Evolutionary conservation across 441 rosid species (phyloP), one percentile per base, ranked within the genome.

Genomic region (Euphorbia celastroides): DNA sequence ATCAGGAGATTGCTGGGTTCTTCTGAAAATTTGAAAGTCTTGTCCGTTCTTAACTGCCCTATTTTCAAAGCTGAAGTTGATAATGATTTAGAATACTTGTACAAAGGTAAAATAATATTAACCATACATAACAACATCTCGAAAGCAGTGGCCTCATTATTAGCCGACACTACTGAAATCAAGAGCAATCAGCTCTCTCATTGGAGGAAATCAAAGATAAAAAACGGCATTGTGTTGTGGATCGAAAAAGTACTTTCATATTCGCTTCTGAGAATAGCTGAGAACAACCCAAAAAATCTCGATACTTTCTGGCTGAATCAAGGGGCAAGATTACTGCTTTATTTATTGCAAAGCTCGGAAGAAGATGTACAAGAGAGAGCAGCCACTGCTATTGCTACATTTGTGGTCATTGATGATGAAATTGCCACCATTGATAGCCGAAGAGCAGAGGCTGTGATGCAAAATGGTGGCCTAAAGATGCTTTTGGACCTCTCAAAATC

Each of bases 321-420:
- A 82, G 99, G 99, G 31, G 93, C 89, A 27, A 60, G 77, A 56
- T 61, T 93, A 71, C 77, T 93, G 79, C 93, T 93, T 38, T 74
- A 80, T 75, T 82, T 93, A 68, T 86, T 91, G 89, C 93, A 88
- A 77, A 89, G 96, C 75, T 76, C 84, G 30, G 92, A 93, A 78
- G 96, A 88, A 71, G 97, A 93, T 72, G 93, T 93, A 69, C 95
- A 88, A 72, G 99, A 93, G 77, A 84, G 93, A 74, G 91, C 99
- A 64, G 96, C 97, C 11, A 88, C 96, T 8, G 99, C 89, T 64
- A 55, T 81, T 55, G 68, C 84, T 28, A 56, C 74, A 60, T 73
- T 38, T 63, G 78, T 70, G 34, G 77, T 93, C 57, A 79, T 85
- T 65, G 96, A 93, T 76, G 99, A 91, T 70, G 97, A 88, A 82